Evolutionary conservation across 306 rosid species (phyloP), one percentile per base, ranked within the genome.

Genomic region (Benincasa hispida): DNA sequence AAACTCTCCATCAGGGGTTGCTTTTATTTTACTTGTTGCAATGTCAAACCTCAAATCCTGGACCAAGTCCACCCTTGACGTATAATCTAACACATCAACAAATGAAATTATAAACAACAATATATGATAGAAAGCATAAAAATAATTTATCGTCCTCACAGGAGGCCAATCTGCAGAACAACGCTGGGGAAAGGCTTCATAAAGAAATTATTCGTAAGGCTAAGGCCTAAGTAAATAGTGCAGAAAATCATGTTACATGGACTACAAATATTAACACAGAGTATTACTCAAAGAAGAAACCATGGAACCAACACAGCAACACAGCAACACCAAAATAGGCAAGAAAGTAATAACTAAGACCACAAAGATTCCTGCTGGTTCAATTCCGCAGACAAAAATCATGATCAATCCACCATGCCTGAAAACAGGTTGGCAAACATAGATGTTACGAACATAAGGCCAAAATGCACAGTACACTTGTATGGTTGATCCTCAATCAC

Each of bases 1-100:
- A 63, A 84, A 93, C 77, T 91, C 96, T 55, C 96, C 97, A 50
- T 91, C 91, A 55, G 96, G 96, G 74, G 98, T 88, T 41, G 89
- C 88, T 82, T 91, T 91, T 67, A 91, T 91, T 82, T 90, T 93
- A 39, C 92, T 90, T 4, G 98, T 88, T 67, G 97, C 90, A 34
- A 96, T 91, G 39, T 90, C 84, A 53, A 93, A 93, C 77, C 90
- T 82, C 88, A 93, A 83, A 57, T 93, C 97, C 56, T 93, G 94
- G 8, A 93, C 70, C 77, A 91, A 60, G 34, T 89, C 96, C 81
- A 91, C 84, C 41, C 85, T 89, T 76, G 89, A 86, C 67, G 82
- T 79, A 67, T 93, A 89, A 80, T 88, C 98, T 93, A 76, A 81
- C 39, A 78, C 62, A 63, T 58, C 25, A 76, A 60, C 42, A 48